Evolutionary conservation across 2,329 filamentous ascomycete genomes (phyloP).

Genomic region (Fusarium secorum): DNA sequence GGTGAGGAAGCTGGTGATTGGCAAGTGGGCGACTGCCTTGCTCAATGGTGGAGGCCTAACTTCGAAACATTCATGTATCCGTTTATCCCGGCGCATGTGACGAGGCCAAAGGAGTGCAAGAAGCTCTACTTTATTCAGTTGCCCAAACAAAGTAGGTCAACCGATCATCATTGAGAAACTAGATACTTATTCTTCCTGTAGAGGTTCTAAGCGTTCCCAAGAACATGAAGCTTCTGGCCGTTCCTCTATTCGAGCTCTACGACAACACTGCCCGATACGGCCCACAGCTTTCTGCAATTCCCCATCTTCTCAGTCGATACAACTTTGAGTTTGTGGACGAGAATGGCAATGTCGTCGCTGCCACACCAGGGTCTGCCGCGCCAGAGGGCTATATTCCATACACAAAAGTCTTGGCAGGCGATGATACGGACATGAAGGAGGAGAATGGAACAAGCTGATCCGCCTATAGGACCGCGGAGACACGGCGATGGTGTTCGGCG

Average conservation of each 20-base stretch:
- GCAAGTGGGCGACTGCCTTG: conserved; percentile 92
- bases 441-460: conserved; percentile 50
- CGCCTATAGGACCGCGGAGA: conserved; percentile 35
- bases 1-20: conserved; percentile 87
- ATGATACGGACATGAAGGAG: conserved; percentile 68
- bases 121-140: conserved; percentile 98
- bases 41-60: conserved; percentile 98
- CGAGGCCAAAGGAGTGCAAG: conserved; percentile 97
- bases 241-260: conserved; percentile 96
- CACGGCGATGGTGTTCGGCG: conserved; percentile 50
- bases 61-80: conserved; percentile 99
- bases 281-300: conserved; percentile 94
- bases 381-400: conserved; percentile 68
- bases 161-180: neutral
- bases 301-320: conserved; percentile 91
- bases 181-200: conserved; percentile 48
- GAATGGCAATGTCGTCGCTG: conserved; percentile 83
- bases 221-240: conserved; percentile 98
- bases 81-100: conserved; percentile 95
- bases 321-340: conserved; percentile 99
- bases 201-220: conserved; percentile 96
- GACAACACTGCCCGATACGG: conserved; percentile 96
- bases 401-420: conserved; percentile 71
- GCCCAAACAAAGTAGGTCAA: conserved; percentile 78
- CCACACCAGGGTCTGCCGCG: conserved; percentile 75